Conservation (phyloP, 2,329 filamentous ascomycete genomes). For the Torrubiellomyces zombiae region DNA sequence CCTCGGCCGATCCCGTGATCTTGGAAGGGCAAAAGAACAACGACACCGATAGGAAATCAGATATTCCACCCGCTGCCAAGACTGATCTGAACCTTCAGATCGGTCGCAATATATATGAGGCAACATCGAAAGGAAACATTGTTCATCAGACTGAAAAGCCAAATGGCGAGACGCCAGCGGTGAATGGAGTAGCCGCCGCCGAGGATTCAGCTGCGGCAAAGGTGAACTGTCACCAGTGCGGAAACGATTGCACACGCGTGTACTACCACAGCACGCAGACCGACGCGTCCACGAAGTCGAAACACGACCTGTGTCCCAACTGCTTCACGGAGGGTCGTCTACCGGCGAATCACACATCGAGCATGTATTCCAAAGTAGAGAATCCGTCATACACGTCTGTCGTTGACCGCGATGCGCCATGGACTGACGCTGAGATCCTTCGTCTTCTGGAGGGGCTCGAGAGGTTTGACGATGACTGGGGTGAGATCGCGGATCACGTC, state of each 20-base stretch:
- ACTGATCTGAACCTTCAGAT: slow-evolving; percentile 81
- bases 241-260: slow-evolving; percentile 64
- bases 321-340: slow-evolving; percentile 78
- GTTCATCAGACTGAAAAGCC: slow-evolving; percentile 57
- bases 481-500: slow-evolving; percentile 80
- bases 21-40: slow-evolving; percentile 41
- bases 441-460: slow-evolving; percentile 81
- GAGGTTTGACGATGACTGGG: slow-evolving; percentile 91
- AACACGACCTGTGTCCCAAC: slow-evolving; percentile 79
- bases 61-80: slow-evolving; percentile 50
- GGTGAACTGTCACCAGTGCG: slow-evolving; percentile 79
- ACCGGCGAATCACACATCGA: slow-evolving; percentile 59
- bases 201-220: slow-evolving; percentile 49
- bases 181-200: slow-evolving; percentile 44
- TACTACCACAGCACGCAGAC: slow-evolving; percentile 43
- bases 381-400: slow-evolving; percentile 67
- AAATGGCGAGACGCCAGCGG: slow-evolving; percentile 53
- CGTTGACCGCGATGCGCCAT: slow-evolving; percentile 72
- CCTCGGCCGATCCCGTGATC: slow-evolving; percentile 57
- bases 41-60: slow-evolving; percentile 60
- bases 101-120: slow-evolving; percentile 88
- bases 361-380: slow-evolving; percentile 77
- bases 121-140: slow-evolving; percentile 61
- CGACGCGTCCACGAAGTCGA: slow-evolving; percentile 46
- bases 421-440: slow-evolving; percentile 83